phyloP scores from a whole-genome alignment of 2,329 filamentous ascomycete species.

The Erysiphe neolycopersici region DNA sequence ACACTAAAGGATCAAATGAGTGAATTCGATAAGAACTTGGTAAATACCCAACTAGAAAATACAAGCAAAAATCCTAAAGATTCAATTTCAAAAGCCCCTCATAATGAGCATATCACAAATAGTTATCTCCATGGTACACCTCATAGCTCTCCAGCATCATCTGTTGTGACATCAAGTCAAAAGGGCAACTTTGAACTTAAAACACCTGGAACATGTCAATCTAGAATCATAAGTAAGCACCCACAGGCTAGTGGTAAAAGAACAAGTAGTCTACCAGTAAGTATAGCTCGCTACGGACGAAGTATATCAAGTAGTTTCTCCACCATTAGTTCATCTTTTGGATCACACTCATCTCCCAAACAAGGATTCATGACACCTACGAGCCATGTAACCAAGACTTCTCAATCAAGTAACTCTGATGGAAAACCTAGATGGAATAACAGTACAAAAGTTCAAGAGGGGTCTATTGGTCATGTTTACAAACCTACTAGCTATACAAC shows the following conservation, averaged over 20 bases:
- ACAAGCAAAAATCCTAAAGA: conserved; percentile 58
- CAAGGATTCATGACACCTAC: conserved; percentile 25
- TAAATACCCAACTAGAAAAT: conserved; percentile 38
- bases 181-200: conserved; percentile 15
- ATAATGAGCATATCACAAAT: conserved; percentile 20
- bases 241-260: conserved; percentile 13
- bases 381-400: conserved; percentile 19
- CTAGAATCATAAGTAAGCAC: conserved; percentile 7
- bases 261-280: conserved; percentile 18
- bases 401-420: conserved; percentile 19
- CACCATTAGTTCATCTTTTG: conserved; percentile 16
- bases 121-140: conserved; percentile 21
- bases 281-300: conserved; percentile 15
- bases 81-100: conserved; percentile 70
- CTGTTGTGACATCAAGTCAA: conserved; percentile 27
- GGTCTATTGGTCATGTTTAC: conserved; percentile 42
- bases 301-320: conserved; percentile 12
- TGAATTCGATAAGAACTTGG: conserved; percentile 48
- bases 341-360: conserved; percentile 14
- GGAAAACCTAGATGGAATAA: conserved; percentile 47
- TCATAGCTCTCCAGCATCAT: conserved; percentile 37
- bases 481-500: conserved; percentile 24
- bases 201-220: conserved; percentile 6
- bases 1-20: conserved; percentile 49
- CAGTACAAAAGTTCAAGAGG: conserved; percentile 34